Evolutionary conservation across 1,139 yeast species (phyloP).

Genomic region (Sugiyamaella sp.): DNA sequence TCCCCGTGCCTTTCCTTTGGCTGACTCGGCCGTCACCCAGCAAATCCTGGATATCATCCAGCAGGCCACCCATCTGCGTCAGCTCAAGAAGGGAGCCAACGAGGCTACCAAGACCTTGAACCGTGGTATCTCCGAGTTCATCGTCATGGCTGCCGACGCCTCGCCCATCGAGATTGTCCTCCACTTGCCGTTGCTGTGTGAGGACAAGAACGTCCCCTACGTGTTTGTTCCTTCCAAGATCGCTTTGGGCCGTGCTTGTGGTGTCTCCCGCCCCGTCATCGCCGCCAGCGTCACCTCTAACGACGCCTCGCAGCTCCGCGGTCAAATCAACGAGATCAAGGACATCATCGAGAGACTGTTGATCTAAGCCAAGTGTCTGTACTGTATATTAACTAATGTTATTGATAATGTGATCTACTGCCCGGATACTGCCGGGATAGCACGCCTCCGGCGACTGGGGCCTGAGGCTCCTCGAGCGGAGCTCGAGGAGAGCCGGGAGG

Average conservation of each 20-base stretch:
- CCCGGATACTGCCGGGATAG: too few species aligned
- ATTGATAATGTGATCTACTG: not conserved
- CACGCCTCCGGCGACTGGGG: constrained; percentile 4
- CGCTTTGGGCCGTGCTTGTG: constrained; percentile 99
- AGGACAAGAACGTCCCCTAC: constrained; percentile 98
- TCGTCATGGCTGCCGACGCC: constrained; percentile 99
- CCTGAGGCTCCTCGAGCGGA: not conserved
- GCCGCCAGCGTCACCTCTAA: constrained; percentile 98
- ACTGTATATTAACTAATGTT: constrained; percentile 8
- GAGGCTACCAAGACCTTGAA: constrained; percentile 99
- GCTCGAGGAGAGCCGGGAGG: not conserved
- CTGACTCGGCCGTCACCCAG: constrained; percentile 93
- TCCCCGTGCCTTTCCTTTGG: constrained; percentile 89
- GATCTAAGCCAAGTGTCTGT: constrained; percentile 54
- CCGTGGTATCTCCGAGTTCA: constrained; percentile 99
- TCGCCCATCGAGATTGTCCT: constrained; percentile 98
- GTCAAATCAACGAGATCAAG: constrained; percentile 95
- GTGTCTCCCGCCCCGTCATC: constrained; percentile 98
- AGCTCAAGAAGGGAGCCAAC: constrained; percentile 98
- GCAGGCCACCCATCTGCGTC: constrained; percentile 97
- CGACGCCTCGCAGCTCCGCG: constrained; percentile 97
- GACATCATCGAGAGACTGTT: constrained; percentile 98
- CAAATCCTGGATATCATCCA: constrained; percentile 97
- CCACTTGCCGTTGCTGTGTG: constrained; percentile 96
- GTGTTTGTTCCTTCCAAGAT: constrained; percentile 98